A percentile compares a stretch with the other conserved stretches of the same genome.
Evolutionary conservation across 2,329 filamentous ascomycete genomes (phyloP).

Genomic region (Davidsoniella virescens): DNA sequence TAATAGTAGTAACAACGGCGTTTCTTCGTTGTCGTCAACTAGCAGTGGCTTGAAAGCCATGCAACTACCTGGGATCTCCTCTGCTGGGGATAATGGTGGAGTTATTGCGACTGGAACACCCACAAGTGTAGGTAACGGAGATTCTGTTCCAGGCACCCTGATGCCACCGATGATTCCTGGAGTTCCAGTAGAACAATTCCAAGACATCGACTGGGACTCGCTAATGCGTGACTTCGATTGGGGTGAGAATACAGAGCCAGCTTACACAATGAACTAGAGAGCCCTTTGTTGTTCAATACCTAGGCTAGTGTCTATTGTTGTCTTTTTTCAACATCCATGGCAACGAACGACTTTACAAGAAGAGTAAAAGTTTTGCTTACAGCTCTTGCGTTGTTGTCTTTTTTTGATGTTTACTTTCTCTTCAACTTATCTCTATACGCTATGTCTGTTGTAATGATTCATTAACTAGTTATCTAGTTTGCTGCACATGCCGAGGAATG

Average conservation of each 20-base stretch:
- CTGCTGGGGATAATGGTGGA: too few species aligned
- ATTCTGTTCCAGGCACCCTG: background rate
- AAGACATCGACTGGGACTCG: slow-evolving; percentile 33
- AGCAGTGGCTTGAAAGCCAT: background rate
- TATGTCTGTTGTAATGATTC: too few species aligned
- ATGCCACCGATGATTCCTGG: slow-evolving; percentile 13
- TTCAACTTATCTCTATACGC: too few species aligned
- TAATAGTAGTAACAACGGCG: too few species aligned
- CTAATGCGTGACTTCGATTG: slow-evolving; percentile 36
- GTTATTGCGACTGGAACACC: too few species aligned
- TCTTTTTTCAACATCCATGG: background rate
- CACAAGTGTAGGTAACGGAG: too few species aligned
- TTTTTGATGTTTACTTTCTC: too few species aligned
- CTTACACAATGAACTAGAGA: slow-evolving; percentile 3
- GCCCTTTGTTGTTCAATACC: too few species aligned
- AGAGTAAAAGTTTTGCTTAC: background rate
- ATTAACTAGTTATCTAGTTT: too few species aligned
- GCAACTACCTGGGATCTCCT: background rate
- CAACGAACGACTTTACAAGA: background rate
- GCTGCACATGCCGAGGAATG: too few species aligned
- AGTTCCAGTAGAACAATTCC: slow-evolving; percentile 21
- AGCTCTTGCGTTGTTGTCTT: too few species aligned
- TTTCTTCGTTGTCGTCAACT: too few species aligned
- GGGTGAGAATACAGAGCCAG: slow-evolving; percentile 15
- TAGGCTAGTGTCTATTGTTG: background rate